A percentile compares a stretch with the other conserved stretches of the same genome.
These are phyloP conservation scores for Aspergillus avenaceus DNA, from an alignment of 495 filamentous ascomycete species.

Conservation along the genomic window DNA sequence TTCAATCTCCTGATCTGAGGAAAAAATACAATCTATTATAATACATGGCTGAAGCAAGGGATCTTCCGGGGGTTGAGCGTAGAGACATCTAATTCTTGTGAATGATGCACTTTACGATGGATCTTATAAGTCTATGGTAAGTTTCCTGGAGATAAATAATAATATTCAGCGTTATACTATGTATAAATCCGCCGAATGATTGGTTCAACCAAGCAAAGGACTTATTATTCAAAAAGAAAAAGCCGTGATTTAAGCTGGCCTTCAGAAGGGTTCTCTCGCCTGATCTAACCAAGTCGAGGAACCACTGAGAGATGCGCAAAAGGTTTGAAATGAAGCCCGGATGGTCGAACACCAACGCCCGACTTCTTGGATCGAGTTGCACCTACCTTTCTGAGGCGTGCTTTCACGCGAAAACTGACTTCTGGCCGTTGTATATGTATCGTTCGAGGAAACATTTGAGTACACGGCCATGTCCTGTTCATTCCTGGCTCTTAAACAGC, in stretches of 20 bases:
- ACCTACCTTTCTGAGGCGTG: background rate
- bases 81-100: too few species aligned
- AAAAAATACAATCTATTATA: background rate
- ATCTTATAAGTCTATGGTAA: background rate
- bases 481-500: slow-evolving; percentile 10
- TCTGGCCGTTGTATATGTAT: slow-evolving; percentile 30
- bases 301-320: background rate
- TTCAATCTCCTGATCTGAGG: background rate
- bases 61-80: too few species aligned
- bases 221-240: too few species aligned
- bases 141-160: background rate
- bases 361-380: background rate
- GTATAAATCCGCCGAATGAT: too few species aligned
- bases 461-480: slow-evolving; percentile 10
- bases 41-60: too few species aligned
- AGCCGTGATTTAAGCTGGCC: background rate
- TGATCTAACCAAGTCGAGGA: slow-evolving; percentile 1
- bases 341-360: slow-evolving; percentile 1
- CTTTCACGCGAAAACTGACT: slow-evolving; percentile 13
- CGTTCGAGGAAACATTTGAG: slow-evolving; percentile 13
- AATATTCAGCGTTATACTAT: too few species aligned
- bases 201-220: too few species aligned
- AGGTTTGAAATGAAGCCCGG: background rate
- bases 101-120: too few species aligned
- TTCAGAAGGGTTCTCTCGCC: background rate